Evolutionary conservation across 306 rosid genomes (phyloP).

Genomic region (Vicia villosa): DNA sequence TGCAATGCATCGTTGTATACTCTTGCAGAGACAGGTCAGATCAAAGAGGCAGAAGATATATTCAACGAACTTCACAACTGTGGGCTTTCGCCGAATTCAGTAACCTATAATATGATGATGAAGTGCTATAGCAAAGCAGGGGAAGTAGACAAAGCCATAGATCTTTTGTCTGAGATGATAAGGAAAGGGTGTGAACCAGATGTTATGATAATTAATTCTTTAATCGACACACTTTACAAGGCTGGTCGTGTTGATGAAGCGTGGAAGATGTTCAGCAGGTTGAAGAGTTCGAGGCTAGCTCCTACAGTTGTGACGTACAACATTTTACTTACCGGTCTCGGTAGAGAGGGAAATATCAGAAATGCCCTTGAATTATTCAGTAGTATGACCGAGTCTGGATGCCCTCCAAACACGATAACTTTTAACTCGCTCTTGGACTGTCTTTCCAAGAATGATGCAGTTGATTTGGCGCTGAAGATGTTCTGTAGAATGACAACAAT

Average conservation of each 20-base stretch:
- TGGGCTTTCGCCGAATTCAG: constrained; percentile 85
- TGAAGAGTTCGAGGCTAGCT: constrained; percentile 81
- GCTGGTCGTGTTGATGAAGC: constrained; percentile 81
- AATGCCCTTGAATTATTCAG: constrained; percentile 68
- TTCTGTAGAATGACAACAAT: constrained; percentile 65
- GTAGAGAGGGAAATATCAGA: constrained; percentile 74
- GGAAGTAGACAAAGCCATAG: constrained; percentile 69
- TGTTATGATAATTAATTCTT: constrained; percentile 71
- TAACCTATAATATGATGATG: constrained; percentile 91
- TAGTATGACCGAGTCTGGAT: constrained; percentile 69
- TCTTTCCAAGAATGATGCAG: constrained; percentile 87
- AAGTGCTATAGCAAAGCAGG: constrained; percentile 91
- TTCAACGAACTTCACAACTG: constrained; percentile 66
- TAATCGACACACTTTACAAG: constrained; percentile 90
- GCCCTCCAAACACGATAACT: constrained; percentile 80
- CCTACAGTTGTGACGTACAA: constrained; percentile 94
- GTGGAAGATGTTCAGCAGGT: constrained; percentile 78
- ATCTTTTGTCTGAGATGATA: constrained; percentile 73
- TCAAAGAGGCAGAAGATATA: constrained; percentile 70
- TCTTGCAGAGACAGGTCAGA: constrained; percentile 77
- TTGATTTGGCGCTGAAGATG: constrained; percentile 72
- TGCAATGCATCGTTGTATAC: constrained; percentile 83
- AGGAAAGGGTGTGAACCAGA: constrained; percentile 80
- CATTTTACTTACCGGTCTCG: constrained; percentile 78
- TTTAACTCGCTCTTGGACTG: constrained; percentile 81